Base-by-base conservation (phyloP, 495 filamentous ascomycete genomes). In the Aspergillus sclerotiicarbonarius region DNA sequence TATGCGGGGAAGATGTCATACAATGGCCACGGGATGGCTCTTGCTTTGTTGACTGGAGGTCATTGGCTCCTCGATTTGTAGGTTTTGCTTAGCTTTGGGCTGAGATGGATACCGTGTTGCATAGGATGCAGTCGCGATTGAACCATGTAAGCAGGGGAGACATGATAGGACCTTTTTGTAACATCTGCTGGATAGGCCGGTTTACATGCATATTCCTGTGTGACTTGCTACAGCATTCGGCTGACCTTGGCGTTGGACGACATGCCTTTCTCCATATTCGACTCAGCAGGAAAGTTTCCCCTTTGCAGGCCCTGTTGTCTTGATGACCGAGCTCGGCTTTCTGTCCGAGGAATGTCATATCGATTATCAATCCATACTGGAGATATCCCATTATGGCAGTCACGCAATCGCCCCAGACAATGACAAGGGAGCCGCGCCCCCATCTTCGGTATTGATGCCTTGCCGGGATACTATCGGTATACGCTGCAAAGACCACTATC, bases 1-100 rank as follows among this genome's bases (percentile, higher is more conserved):
- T 41, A 41, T 41, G 37, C 37, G 37, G 37, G 37, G 37, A 41
- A 41, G 37, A 41, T 41, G 37, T 41, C 37, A 41, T 41, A 41
- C n/a, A 12, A 41, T 41, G 37, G 13, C 37, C 37, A 41, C 10
- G 12, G 37, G 37, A 41, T 41, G 37, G 37, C 37, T 15, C 37
- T 41, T 41, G 37, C 37, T 15, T n/a, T n/a, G 3, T 6, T 0
- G 13, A 41, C 8, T n/a, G 13, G 12, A 12, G n/a, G 37, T 13
- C 1, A 41, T 41, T 41, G 37, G 37, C 37, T 41, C 1, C 2
- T n/a, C 37, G 13, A 12, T n/a, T 41, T 12, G 33, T n/a, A 41
- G 37, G 5, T 6, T 13, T n/a, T 41, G 37, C 37, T 41, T n/a
- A 41, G 37, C 12, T 15, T 41, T n/a, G 37, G n/a, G 37, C n/a